Evolutionary conservation across 352 stramenopile genomes (phyloP), one percentile per base, ranked within the genome.

Genomic region (Thalassiosira allenii): DNA sequence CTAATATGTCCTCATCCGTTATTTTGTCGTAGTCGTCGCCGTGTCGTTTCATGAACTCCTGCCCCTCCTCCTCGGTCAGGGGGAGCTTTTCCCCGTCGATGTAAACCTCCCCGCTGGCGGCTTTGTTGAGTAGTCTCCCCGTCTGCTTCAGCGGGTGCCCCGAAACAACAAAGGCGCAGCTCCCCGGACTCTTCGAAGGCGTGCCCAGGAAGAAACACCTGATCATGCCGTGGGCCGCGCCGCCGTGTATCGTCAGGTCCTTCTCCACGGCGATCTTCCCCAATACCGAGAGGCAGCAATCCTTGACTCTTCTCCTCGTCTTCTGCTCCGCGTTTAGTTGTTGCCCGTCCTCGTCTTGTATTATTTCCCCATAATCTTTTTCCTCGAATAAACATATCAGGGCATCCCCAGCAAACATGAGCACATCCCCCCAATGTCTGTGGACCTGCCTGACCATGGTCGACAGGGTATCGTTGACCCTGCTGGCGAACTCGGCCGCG

Each of bases 381-480:
- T 84, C 78, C 30, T 84, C 79, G 56, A 89, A 91, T 12, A 89
- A 61, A 70, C 86, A 91, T 41, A 93, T 86, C 0, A 93, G 52
- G 12, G 86, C 88, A 76, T 93, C 88, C 11, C 88, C 88, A 14
- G 88, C 88, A 83, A 92, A 93, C 83, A 91, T 93, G n/a, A 93
- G 65, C 3, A 92, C 83, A 76, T 93, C 88, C 14, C 88, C 88
- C 54, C 83, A 84, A 63, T 84, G 82, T 41, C 64, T 68, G 54
- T 87, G 74, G 33, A 89, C 83, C 44, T 84, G 73, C 17, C 66
- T 62, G 8, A 89, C 88, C 83, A 91, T 90, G 6, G 63, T 76
- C 4, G 44, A 79, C 23, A 93, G 74, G 51, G 85, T 89, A 4
- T 68, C 44, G 59, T 91, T 84, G 29, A 91, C 76, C 23, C 73